These are phyloP conservation scores for Apophysomyces sp. DNA, from an alignment of 371 early-diverging fungal genomes.

Conservation along the genomic window DNA sequence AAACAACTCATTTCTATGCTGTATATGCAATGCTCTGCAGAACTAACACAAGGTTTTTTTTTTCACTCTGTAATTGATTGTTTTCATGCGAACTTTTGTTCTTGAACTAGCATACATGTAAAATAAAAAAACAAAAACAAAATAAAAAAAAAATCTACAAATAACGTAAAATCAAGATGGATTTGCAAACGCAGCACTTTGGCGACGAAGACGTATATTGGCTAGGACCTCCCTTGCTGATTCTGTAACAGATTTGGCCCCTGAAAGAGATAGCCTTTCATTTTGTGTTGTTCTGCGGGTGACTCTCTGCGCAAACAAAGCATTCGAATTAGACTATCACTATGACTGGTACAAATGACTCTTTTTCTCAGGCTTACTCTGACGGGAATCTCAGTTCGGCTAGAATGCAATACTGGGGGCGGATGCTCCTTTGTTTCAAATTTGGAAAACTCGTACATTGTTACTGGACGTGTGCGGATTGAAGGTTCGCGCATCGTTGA, in stretches of 20 bases:
- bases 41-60: too few relatives aligned
- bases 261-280: not conserved
- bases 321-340: not conserved
- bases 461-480: not conserved
- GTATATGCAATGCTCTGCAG: too few relatives aligned
- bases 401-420: not conserved
- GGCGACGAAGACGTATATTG: conserved; percentile 14
- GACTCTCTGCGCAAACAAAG: not conserved
- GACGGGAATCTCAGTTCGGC: not conserved
- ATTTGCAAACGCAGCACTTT: conserved; percentile 3
- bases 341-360: not conserved
- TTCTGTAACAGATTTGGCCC: conserved; percentile 13
- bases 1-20: too few relatives aligned
- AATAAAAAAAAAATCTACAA: not conserved
- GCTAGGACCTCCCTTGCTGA: conserved; percentile 17
- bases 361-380: not conserved
- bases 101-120: too few relatives aligned
- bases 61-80: too few relatives aligned
- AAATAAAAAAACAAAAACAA: too few relatives aligned
- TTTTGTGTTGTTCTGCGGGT: not conserved
- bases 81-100: too few relatives aligned
- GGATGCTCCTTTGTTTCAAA: not conserved
- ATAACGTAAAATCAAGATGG: not conserved
- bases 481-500: not conserved
- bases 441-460: not conserved